Percentiles rank a stretch among this genome's conserved stretches.
Conservation (phyloP, 2,329 filamentous ascomycete species). For the Sporothrix phasma region DNA sequence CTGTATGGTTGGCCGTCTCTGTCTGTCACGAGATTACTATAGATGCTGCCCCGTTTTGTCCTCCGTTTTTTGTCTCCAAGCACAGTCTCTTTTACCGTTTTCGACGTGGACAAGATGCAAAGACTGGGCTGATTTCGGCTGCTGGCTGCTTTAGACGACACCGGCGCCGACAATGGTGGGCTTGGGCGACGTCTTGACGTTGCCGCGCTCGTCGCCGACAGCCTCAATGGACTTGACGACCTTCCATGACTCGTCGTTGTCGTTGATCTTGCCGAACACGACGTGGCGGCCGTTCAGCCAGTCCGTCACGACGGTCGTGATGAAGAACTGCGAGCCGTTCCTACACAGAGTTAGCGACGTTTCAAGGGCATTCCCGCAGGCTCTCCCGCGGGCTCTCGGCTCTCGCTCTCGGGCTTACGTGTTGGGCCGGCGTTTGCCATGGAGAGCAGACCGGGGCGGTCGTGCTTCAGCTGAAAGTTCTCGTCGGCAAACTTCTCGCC, state of each 20-base stretch:
- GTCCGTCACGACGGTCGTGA: conserved; percentile 83
- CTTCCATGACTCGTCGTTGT: conserved; percentile 35
- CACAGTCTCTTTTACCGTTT: no score
- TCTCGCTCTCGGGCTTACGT: no score
- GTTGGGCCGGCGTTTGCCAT: conserved; percentile 95
- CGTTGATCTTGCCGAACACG: conserved; percentile 68
- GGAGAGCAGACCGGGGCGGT: conserved; percentile 67
- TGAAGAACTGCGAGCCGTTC: conserved; percentile 97
- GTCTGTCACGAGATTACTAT: background rate
- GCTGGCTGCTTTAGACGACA: background rate
- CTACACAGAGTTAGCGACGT: conserved; percentile 38
- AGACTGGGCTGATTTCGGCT: no score
- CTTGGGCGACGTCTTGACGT: conserved; percentile 45
- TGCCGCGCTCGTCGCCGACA: conserved; percentile 45
- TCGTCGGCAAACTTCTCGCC: conserved; percentile 90
- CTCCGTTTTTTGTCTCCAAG: background rate
- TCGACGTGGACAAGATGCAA: no score
- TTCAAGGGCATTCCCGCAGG: background rate
- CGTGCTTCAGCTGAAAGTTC: conserved; percentile 76
- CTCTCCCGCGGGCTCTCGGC: no score
- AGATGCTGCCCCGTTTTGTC: conserved; percentile 4
- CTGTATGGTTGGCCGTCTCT: background rate
- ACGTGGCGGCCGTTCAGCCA: conserved; percentile 80
- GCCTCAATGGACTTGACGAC: conserved; percentile 54
- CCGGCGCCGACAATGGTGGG: conserved; percentile 19